Base-by-base conservation (phyloP, 805 yeast genomes). In the Ogataea haglerorum region DNA sequence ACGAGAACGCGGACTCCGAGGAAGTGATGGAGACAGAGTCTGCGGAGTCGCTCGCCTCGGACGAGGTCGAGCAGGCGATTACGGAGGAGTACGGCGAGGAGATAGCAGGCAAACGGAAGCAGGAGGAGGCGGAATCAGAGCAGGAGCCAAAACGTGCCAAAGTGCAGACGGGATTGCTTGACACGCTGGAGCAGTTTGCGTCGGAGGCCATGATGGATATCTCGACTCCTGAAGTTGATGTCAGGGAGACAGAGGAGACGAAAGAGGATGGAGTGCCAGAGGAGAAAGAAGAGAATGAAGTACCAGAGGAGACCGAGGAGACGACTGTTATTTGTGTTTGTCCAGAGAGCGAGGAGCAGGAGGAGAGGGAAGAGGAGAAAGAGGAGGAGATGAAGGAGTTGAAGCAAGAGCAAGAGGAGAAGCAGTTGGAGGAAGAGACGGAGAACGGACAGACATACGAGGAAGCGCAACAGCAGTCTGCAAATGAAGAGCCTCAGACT, bases 141-240 rank as follows among this genome's bases (percentile, higher is more conserved):
- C 37, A 37, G 16, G 35, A 24, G 30, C 25, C 26, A 3, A 26
- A 22, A 7, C 10, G 24, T 14, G 34, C 27, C 14, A n/a, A 15
- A 22, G n/a, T 21, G 10, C 25, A 12, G 17, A n/a, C 33, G 9
- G 32, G 42, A 12, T 6, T 35, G 10, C 21, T 36, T 13, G 25
- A 18, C 5, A 18, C 47, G 10, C 21, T 45, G 10, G 23, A 36
- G 5, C 21, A 43, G 22, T 49, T 49, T 43, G 47, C 51, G 3
- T 36, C 43, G 3, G 40, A 30, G 9, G 43, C 46, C 8, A 16
- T 49, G 40, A 38, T 47, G 47, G 51, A 49, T 15, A 40, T 49
- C 8, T 42, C 51, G 16, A 15, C 36, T 14, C 24, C 24, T 5
- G 38, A 22, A 24, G 9, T 22, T 7, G 35, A 32, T 15, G 34